Conservation (phyloP, 768 basidiomycete species). For the Pulveroboletus ravenelii region DNA sequence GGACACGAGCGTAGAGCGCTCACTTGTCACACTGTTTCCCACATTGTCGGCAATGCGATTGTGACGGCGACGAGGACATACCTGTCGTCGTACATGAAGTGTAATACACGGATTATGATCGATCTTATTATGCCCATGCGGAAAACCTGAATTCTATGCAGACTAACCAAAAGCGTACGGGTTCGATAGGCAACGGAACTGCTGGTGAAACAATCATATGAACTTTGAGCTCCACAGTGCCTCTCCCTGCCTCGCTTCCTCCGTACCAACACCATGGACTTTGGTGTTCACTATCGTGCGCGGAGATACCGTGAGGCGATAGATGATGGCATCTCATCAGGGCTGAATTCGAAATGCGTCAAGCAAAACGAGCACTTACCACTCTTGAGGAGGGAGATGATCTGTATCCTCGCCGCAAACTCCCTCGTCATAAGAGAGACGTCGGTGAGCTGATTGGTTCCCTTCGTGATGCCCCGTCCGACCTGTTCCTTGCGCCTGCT, state of each 20-base stretch:
- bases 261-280: slow-evolving; percentile 44
- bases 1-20: slow-evolving; percentile 13
- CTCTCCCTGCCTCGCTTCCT: slow-evolving; percentile 47
- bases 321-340: slow-evolving; percentile 3
- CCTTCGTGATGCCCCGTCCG: slow-evolving; percentile 47
- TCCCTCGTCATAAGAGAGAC: slow-evolving; percentile 49
- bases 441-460: slow-evolving; percentile 47
- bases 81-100: background rate
- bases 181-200: background rate
- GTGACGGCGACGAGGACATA: background rate
- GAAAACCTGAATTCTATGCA: background rate
- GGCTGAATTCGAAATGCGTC: background rate
- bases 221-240: slow-evolving; percentile 52
- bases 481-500: slow-evolving; percentile 38
- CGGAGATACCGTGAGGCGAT: background rate
- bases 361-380: slow-evolving; percentile 31
- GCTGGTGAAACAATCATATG: slow-evolving; percentile 29
- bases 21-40: background rate
- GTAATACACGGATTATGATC: slow-evolving; percentile 2
- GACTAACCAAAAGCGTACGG: background rate
- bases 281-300: slow-evolving; percentile 38
- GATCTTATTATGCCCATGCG: slow-evolving; percentile 3
- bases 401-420: slow-evolving; percentile 50
- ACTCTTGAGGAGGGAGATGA: slow-evolving; percentile 48
- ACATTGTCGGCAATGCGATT: background rate